A percentile compares a stretch with the other conserved stretches of the same genome.
Evolutionary conservation across 805 yeast species (phyloP).

Genomic region (Candida sanyiensis): DNA sequence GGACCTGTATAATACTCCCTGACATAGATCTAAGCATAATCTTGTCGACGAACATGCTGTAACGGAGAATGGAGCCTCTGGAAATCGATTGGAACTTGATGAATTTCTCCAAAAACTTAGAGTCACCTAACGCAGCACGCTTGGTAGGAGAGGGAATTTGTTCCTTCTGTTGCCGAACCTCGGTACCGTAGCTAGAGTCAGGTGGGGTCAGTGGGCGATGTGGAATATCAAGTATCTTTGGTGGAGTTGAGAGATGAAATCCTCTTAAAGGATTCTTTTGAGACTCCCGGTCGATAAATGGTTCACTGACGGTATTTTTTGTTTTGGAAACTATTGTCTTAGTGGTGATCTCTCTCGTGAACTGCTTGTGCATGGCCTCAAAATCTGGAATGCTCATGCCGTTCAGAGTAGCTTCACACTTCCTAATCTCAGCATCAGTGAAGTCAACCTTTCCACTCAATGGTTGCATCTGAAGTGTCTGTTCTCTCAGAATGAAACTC

Average conservation of each 20-base stretch:
- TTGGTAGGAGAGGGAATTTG: constrained; percentile 23
- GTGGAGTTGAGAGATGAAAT: too few species aligned
- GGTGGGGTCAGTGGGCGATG: too few species aligned
- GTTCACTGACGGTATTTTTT: neutral
- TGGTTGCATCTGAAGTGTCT: constrained; percentile 55
- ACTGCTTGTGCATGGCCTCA: constrained; percentile 42
- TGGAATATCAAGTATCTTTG: too few species aligned
- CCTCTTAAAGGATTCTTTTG: constrained; percentile 20
- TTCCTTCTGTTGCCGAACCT: constrained; percentile 7
- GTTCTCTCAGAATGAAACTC: constrained; percentile 59
- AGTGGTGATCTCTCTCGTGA: constrained; percentile 25
- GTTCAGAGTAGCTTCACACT: constrained; percentile 58
- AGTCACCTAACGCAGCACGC: constrained; percentile 15
- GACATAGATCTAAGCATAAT: constrained; percentile 56
- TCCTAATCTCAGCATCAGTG: constrained; percentile 58
- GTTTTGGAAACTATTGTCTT: constrained; percentile 8
- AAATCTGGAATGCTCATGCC: constrained; percentile 78
- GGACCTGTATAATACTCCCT: constrained; percentile 43
- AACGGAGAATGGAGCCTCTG: constrained; percentile 64
- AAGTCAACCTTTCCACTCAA: constrained; percentile 60
- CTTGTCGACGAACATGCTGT: constrained; percentile 53
- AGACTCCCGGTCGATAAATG: too few species aligned
- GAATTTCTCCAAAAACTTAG: constrained; percentile 28
- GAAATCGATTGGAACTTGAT: constrained; percentile 60
- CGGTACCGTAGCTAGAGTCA: constrained; percentile 12